A percentile compares a stretch with the other conserved stretches of the same genome.
These are phyloP conservation scores for Pharus latifolius DNA, from an alignment of 176 grass and related monocot species.

Conservation along the genomic window DNA sequence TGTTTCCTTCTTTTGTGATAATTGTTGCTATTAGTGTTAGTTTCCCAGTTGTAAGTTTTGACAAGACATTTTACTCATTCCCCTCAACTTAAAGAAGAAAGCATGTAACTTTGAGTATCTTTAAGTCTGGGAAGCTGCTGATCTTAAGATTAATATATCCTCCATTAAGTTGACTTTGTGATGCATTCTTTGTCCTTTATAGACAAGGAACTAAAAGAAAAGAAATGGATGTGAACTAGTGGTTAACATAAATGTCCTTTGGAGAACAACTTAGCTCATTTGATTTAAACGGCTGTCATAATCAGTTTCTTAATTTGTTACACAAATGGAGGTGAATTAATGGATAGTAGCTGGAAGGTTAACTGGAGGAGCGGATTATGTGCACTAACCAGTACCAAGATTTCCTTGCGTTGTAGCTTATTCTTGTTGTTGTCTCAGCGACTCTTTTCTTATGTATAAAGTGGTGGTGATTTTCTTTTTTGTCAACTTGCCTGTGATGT, in stretches of 20 bases:
- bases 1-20: neutral
- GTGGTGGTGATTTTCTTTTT: too few relatives aligned
- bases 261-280: neutral
- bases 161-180: conserved; percentile 22
- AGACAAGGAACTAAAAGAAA: conserved; percentile 7
- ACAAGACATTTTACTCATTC: conserved; percentile 4
- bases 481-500: too few relatives aligned
- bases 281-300: too few relatives aligned
- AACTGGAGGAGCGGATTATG: neutral
- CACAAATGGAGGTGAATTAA: neutral
- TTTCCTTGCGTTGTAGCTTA: neutral
- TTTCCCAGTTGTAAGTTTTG: neutral
- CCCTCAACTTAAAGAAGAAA: neutral
- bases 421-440: neutral
- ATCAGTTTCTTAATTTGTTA: too few relatives aligned
- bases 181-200: neutral
- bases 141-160: conserved; percentile 19
- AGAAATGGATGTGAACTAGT: too few relatives aligned
- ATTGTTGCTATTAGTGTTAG: neutral
- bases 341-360: neutral
- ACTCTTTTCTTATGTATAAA: neutral
- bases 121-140: neutral
- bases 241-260: too few relatives aligned
- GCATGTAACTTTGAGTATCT: neutral
- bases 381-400: neutral